Evolutionary conservation across 805 yeast species (phyloP), one percentile per base, ranked within the genome.

Genomic region (Suhomyces sp.): DNA sequence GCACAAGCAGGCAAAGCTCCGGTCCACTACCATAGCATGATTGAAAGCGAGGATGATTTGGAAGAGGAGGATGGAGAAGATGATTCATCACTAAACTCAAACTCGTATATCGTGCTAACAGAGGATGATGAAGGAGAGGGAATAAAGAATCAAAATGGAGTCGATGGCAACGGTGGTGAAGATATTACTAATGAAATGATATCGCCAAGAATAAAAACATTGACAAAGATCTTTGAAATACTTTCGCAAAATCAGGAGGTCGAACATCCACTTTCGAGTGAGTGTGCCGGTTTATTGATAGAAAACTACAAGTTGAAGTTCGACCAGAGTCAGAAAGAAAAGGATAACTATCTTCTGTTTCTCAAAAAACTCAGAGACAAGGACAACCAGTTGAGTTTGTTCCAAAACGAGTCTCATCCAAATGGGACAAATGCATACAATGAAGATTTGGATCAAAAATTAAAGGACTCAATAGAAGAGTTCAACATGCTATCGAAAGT

Each of bases 201-300:
- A 2, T 74, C 83, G 0, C 60, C 65, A 4, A 60, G 79, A 28
- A 58, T 79, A 15, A 70, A 72, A 29, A 69, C 79, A 0, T 55
- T 88, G 21, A 77, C 77, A 2, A 76, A 75, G 24, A 73, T 91
- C 2, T 88, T 87, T 54, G 81, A 83, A 43, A 68, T 84, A 2
- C 59, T 91, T 5, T 81, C 93, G 0, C 46, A 45, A 10, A 81
- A 83, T 42, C 81, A 82, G 33, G 88, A 82, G 40, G 72, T 91
- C 11, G 95, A 87, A 44, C 72, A 66, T 51, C 98, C 98, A 0
- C 77, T 93, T 11, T 91, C 98, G 49, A 71, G 72, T 16, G 97
- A 90, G 28, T 93, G 98, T 57, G 83, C 93, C 5, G 77, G 72
- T 27, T 55, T 72, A 14, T 58, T 91, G 17, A 65, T 83, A 8